A percentile compares a stretch with the other conserved stretches of the same genome.
These are phyloP conservation scores for Voacanga thouarsii DNA, from an alignment of 257 asterid genomes.

Conservation along the genomic window DNA sequence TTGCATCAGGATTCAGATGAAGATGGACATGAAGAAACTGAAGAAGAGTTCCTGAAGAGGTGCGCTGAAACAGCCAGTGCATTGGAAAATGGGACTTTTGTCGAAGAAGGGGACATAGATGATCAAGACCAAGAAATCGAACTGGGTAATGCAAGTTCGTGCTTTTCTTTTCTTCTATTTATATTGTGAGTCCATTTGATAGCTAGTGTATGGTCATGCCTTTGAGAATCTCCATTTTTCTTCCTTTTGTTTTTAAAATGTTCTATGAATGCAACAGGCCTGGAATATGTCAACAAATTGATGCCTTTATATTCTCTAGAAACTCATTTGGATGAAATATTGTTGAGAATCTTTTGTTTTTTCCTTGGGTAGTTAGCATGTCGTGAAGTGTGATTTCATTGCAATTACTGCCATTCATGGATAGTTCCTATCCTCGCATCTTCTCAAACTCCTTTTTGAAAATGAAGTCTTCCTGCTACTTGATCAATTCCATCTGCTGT, in stretches of 20 bases:
- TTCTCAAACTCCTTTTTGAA: not conserved
- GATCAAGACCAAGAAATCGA: slow-evolving; percentile 38
- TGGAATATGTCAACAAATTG: not conserved
- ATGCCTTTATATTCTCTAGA: not conserved
- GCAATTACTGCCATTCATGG: not conserved
- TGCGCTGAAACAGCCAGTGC: slow-evolving; percentile 31
- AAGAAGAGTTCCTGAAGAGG: slow-evolving; percentile 44
- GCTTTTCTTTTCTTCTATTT: not conserved
- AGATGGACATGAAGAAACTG: slow-evolving; percentile 41
- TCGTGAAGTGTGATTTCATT: not conserved
- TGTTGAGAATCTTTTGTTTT: not conserved
- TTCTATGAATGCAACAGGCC: not conserved
- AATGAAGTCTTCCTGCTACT: not conserved
- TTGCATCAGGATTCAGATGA: slow-evolving; percentile 39
- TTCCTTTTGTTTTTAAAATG: not conserved
- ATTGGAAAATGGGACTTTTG: slow-evolving; percentile 33
- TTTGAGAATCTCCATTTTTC: not conserved
- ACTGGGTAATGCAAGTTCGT: slow-evolving; percentile 25
- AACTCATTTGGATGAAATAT: not conserved
- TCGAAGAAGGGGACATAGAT: slow-evolving; percentile 41
- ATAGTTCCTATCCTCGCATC: not conserved
- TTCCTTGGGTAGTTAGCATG: not conserved
- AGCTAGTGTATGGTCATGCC: not conserved
- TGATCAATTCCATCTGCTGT: not conserved
- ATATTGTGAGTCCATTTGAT: not conserved